These are phyloP conservation scores for Phytophthora palmivora DNA, from an alignment of 352 stramenopile species.

Conservation along the genomic window DNA sequence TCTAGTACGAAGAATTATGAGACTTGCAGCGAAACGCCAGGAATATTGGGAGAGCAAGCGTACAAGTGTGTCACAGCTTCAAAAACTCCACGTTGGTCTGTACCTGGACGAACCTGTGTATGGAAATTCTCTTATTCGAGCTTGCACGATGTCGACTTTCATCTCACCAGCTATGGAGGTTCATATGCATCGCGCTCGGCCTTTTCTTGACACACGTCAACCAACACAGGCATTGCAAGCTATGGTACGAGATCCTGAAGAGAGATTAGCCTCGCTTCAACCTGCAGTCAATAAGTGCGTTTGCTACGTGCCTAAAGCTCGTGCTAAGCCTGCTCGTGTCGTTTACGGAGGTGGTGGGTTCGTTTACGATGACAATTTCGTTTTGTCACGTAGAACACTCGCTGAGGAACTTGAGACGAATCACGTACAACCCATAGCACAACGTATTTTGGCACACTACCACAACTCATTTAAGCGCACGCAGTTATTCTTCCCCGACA, in stretches of 20 bases:
- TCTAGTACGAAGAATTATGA: conserved; percentile 41
- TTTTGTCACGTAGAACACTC: conserved; percentile 45
- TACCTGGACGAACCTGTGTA: conserved; percentile 56
- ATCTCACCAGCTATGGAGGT: conserved; percentile 82
- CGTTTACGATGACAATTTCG: conserved; percentile 41
- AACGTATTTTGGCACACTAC: conserved; percentile 50
- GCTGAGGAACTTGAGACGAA: conserved; percentile 31
- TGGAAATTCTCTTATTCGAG: conserved; percentile 51
- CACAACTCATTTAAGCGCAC: conserved; percentile 77
- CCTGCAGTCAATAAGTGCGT: conserved; percentile 66
- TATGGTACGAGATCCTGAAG: conserved; percentile 57
- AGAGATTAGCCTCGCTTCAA: conserved; percentile 51
- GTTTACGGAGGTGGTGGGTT: conserved; percentile 55
- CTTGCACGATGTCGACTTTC: conserved; percentile 66
- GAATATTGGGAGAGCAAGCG: conserved; percentile 57
- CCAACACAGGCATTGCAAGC: conserved; percentile 48
- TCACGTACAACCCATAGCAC: conserved; percentile 39
- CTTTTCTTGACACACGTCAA: conserved; percentile 34
- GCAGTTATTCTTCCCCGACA: conserved; percentile 97
- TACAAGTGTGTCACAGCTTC: conserved; percentile 29
- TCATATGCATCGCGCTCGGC: conserved; percentile 45
- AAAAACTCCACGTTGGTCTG: conserved; percentile 37
- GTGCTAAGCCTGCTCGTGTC: conserved; percentile 46
- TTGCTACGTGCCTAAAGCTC: conserved; percentile 80
- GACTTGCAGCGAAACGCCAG: conserved; percentile 34